These are phyloP conservation scores for Bipolaris gigantea DNA, from an alignment of 2,329 filamentous ascomycete genomes.

Conservation along the genomic window DNA sequence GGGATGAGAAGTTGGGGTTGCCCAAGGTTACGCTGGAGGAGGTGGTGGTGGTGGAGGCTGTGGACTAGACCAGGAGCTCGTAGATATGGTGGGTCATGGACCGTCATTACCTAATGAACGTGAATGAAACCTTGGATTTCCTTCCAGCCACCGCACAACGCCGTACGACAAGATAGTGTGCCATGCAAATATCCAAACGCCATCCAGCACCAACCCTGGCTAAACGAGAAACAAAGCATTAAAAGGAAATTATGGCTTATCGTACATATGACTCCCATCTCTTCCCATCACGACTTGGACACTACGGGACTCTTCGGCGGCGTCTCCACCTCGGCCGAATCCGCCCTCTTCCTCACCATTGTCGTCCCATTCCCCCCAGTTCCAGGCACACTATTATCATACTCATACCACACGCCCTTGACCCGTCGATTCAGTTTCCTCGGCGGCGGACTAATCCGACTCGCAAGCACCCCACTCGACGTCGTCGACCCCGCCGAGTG, in stretches of 20 bases:
- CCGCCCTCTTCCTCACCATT: constrained; percentile 20
- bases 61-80: background rate
- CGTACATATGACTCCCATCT: too few relatives aligned
- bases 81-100: too few relatives aligned
- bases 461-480: constrained; percentile 19
- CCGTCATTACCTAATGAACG: too few relatives aligned
- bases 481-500: constrained; percentile 9
- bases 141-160: too few relatives aligned
- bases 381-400: constrained; percentile 30
- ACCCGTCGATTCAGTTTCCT: constrained; percentile 40
- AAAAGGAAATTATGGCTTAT: background rate
- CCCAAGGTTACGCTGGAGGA: constrained; percentile 22
- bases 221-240: background rate
- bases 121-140: too few relatives aligned
- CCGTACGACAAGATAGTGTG: too few relatives aligned
- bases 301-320: constrained; percentile 27
- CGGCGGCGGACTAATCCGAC: constrained; percentile 33
- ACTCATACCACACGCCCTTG: constrained; percentile 45
- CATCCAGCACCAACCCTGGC: too few relatives aligned
- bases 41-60: constrained; percentile 20
- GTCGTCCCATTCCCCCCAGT: constrained; percentile 6
- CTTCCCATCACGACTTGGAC: background rate
- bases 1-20: constrained; percentile 27
- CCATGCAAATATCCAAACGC: too few relatives aligned
- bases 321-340: constrained; percentile 24